phyloP scores from a whole-genome alignment of 1,139 yeast species.

The Pichia sp. region DNA sequence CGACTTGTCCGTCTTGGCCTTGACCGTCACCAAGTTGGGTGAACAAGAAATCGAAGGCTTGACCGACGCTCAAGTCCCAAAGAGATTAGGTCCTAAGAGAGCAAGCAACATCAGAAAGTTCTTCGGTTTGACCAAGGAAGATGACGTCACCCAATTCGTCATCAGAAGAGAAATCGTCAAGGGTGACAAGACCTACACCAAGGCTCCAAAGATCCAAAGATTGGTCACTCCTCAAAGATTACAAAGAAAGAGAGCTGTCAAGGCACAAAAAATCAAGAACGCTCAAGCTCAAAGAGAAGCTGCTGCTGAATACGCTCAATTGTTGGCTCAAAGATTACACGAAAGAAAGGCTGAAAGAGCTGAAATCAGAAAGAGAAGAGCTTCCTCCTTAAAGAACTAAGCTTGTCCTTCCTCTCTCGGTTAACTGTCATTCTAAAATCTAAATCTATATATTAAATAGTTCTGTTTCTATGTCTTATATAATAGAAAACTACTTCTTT shows the following conservation, averaged over 20 bases:
- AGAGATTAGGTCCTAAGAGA: constrained; percentile 99
- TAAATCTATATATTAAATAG: constrained; percentile 6
- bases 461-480: not conserved
- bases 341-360: constrained; percentile 98
- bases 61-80: constrained; percentile 91
- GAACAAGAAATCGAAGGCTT: constrained; percentile 93
- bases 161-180: constrained; percentile 97
- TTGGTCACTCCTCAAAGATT: constrained; percentile 98
- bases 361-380: constrained; percentile 98
- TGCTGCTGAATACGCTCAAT: constrained; percentile 99
- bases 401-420: constrained; percentile 1
- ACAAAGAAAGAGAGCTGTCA: constrained; percentile 98
- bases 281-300: constrained; percentile 99
- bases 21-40: constrained; percentile 96
- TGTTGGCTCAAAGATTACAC: constrained; percentile 96
- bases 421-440: not conserved
- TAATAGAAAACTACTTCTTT: constrained; percentile 5
- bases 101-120: constrained; percentile 99
- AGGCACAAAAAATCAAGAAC: constrained; percentile 88
- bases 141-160: constrained; percentile 89
- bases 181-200: constrained; percentile 98
- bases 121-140: constrained; percentile 98
- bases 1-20: constrained; percentile 93
- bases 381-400: constrained; percentile 88
- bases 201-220: constrained; percentile 99